Percentiles rank a stretch among this genome's conserved stretches.
Evolutionary conservation across 768 basidiomycete genomes (phyloP).

Genomic region (Pleurotus djamor): DNA sequence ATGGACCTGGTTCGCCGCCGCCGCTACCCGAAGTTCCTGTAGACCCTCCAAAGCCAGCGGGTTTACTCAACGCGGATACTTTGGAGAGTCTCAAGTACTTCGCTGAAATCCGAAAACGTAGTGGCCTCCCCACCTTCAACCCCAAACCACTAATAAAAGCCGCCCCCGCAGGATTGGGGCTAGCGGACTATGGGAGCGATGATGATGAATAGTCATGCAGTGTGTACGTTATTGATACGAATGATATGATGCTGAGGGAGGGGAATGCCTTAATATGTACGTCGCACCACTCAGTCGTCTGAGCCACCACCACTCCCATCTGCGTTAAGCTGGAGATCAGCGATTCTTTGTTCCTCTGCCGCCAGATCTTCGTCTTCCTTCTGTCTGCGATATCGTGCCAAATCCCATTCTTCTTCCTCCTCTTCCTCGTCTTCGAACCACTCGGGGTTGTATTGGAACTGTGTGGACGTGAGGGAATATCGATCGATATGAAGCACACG

Average conservation of each 20-base stretch:
- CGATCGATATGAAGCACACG: slow-evolving; percentile 5
- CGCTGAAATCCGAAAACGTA: slow-evolving; percentile 78
- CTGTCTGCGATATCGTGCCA: slow-evolving; percentile 53
- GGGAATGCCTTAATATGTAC: background rate
- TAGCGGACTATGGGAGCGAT: slow-evolving; percentile 82
- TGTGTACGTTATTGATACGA: slow-evolving; percentile 13
- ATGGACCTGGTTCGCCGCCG: slow-evolving; percentile 18
- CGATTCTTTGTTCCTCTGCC: slow-evolving; percentile 52
- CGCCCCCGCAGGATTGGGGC: slow-evolving; percentile 46
- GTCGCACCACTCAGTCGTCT: background rate
- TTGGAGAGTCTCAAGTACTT: slow-evolving; percentile 90
- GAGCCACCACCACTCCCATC: slow-evolving; percentile 26
- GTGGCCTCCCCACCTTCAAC: slow-evolving; percentile 36
- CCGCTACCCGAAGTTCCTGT: slow-evolving; percentile 21
- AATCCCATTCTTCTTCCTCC: slow-evolving; percentile 57
- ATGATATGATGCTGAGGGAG: background rate
- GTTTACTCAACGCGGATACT: slow-evolving; percentile 81
- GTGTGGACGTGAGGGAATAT: slow-evolving; percentile 6
- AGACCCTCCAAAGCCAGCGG: slow-evolving; percentile 36
- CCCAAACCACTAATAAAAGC: slow-evolving; percentile 22
- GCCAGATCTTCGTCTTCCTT: slow-evolving; percentile 59
- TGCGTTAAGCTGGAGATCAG: slow-evolving; percentile 33
- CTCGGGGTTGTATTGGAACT: slow-evolving; percentile 96
- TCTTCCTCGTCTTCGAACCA: slow-evolving; percentile 85
- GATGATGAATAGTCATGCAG: slow-evolving; percentile 43